Base-by-base conservation (phyloP, 495 filamentous ascomycete species). In the Aspergillus affinis region DNA sequence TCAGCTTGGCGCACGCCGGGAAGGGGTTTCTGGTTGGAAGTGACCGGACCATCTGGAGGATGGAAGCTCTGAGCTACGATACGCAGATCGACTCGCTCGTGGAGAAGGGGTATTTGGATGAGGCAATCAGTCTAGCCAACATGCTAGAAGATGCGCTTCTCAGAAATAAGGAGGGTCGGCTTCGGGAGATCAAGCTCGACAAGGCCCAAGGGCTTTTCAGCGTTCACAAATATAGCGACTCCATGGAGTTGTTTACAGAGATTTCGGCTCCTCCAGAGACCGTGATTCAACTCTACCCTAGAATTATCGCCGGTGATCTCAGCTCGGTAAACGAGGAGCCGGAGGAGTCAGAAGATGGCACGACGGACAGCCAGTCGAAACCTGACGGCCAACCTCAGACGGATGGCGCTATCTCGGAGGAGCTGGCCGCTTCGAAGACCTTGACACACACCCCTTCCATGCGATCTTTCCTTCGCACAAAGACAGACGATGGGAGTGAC, bases 61-160 rank as follows among this genome's bases (percentile, higher is more conserved):
- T 98, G 94, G 88, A 87, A 49, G 88, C 92, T n/a, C 82, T 90
- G 48, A 89, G 93, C 55, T 99, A 99, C 63, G 91, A 97, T 66
- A 85, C 88, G 0, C 94, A 99, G 66, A 87, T 99, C 29, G 87
- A 93, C 56, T 84, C 95, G 51, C 79, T 99, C 36, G 83, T 96
- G 4, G 83, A 87, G 48, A 87, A 83, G 54, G 88, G 83, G 6
- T 85, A 85, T 64, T 86, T 92, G 48, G 93, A 99, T 65, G 94
- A 99, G 72, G 95, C 94, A 2, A 90, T 97, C 56, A 97, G 91
- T 65, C 72, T 99, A 10, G 75, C 97, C 3, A 80, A 78, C 47
- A 90, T 96, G 86, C 85, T 99, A 5, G 94, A 98, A 72, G 93
- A 96, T 75, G 93, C 92, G 0, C 80, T 98, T 8, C 73, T 99